Base-by-base conservation (phyloP, 148 eudicot species). In the Dysphania ambrosioides region DNA sequence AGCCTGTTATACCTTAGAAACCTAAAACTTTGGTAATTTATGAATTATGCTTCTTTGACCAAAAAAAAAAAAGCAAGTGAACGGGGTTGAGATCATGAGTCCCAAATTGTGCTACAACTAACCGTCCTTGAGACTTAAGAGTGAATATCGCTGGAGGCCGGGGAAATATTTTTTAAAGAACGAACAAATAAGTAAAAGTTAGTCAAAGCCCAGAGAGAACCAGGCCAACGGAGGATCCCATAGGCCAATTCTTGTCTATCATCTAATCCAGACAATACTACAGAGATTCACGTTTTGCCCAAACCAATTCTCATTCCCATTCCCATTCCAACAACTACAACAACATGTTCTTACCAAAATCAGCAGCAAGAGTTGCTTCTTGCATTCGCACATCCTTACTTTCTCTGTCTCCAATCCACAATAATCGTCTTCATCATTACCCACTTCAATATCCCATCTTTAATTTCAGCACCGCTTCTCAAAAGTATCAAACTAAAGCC, bases 311-410 rank as follows among this genome's bases (percentile, higher is more conserved):
- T 15, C 9, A 42, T 10, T 8, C 47, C 47, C 12, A 44, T 44
- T 44, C 51, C 15, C 51, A 44, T 61, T 5, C 62, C 10, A 2
- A 32, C 67, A 10, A 27, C 40, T 23, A 27, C 70, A 19, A 47
- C 13, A 51, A 23, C 4, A 40, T 19, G 34, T 26, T 32, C 3
- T 60, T 76, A 21, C 76, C 76, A 7, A 75, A 75, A 80, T 26
- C 67, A 67, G 0, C 8, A 36, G 40, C 40, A 36, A 8, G 40
- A 36, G 21, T 71, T 75, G 10, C 62, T 68, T 68, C 73, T 75
- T 57, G n/a, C 68, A 12, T 71, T 44, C 19, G 31, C n/a, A 8
- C 12, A 36, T 40, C 74, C 49, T 59, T 60, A 21, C 53, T 38
- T 38, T 79, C 53, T 30, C 51, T 30, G 8, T 80, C 72, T 32